Conservation (phyloP, 2,329 filamentous ascomycete species). For the Pyricularia sp. region DNA sequence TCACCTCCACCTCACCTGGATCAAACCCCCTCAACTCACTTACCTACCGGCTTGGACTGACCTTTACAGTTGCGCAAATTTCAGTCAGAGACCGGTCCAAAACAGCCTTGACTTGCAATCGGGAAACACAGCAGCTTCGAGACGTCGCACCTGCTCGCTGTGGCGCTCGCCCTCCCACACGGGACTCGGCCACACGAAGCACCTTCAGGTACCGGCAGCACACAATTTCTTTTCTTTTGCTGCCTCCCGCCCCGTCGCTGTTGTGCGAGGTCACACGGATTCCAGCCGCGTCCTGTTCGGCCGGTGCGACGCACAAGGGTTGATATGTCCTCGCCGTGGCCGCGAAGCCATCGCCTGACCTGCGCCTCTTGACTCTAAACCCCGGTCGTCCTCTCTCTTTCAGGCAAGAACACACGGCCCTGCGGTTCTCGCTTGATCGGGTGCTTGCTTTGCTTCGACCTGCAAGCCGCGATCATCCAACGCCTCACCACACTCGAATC, state of each 20-base stretch:
- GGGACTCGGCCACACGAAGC: not conserved
- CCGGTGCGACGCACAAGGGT: not conserved
- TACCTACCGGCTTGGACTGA: not conserved
- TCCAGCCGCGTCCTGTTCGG: not conserved
- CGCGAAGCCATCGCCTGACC: not conserved
- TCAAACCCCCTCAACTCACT: not conserved
- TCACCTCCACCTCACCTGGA: not conserved
- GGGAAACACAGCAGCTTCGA: not conserved
- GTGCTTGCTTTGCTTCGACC: not conserved
- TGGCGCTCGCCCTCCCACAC: not conserved
- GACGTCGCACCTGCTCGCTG: not conserved
- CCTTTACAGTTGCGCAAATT: not conserved
- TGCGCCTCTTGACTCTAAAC: constrained; percentile 4
- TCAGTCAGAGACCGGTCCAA: not conserved
- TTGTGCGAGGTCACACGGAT: not conserved
- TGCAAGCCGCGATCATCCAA: not conserved
- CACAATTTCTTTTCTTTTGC: not conserved
- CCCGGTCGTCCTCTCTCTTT: not conserved
- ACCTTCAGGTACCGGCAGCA: not conserved
- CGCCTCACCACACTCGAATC: not conserved
- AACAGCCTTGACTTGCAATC: not conserved
- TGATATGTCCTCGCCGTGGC: not conserved
- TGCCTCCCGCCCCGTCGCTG: not conserved
- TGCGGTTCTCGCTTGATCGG: not conserved
- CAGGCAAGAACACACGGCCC: not conserved